Conservation (phyloP, 345 rosid genomes). For the Hevea brasiliensis region DNA sequence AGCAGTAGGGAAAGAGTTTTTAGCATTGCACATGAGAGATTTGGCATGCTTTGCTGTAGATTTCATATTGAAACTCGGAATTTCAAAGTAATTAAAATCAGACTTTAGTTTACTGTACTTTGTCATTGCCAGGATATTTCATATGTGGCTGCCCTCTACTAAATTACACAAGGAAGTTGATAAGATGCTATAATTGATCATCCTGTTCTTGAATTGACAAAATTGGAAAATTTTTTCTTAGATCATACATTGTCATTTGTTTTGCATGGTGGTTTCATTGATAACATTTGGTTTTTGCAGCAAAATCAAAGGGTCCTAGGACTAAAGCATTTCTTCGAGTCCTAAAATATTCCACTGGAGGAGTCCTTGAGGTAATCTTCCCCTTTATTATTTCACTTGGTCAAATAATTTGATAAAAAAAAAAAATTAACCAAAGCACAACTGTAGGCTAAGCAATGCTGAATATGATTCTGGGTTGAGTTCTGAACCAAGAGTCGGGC, state of each 20-base stretch:
- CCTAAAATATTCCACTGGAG: conserved; percentile 88
- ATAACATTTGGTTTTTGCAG: conserved; percentile 48
- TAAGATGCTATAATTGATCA: not conserved
- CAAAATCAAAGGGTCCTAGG: conserved; percentile 63
- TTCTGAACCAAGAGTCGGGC: too few species aligned
- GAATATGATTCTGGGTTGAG: too few species aligned
- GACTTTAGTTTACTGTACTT: not conserved
- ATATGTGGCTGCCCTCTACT: not conserved
- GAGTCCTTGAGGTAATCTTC: conserved; percentile 84
- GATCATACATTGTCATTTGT: not conserved
- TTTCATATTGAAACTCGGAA: not conserved
- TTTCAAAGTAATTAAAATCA: not conserved
- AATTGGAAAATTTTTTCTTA: not conserved
- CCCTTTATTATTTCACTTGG: too few species aligned
- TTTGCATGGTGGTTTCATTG: not conserved
- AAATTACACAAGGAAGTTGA: not conserved
- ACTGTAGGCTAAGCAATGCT: too few species aligned
- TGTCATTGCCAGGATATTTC: not conserved
- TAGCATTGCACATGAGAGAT: not conserved
- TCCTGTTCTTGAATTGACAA: not conserved
- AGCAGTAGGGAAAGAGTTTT: not conserved
- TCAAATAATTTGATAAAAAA: too few species aligned
- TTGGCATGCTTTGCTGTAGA: not conserved
- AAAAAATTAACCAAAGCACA: too few species aligned
- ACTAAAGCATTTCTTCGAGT: conserved; percentile 94